Evolutionary conservation across 768 basidiomycete species (phyloP), one percentile per base, ranked within the genome.

Genomic region (Symmetrospora coprosmae): DNA sequence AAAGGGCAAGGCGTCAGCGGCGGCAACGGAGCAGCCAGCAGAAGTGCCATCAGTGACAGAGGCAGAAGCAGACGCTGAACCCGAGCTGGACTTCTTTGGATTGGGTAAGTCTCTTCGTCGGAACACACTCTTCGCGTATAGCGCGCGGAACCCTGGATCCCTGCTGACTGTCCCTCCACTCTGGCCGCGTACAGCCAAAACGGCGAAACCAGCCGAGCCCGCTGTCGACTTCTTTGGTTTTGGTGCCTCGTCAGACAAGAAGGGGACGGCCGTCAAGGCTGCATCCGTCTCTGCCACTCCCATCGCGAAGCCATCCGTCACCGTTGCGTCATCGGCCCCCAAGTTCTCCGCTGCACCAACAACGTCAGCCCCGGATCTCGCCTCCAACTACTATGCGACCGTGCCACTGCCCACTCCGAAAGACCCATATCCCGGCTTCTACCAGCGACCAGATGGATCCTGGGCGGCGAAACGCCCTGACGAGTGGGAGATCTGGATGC

Each of bases 341-440:
- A 58, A 58, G 43, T 45, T 58, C 8, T 58, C 55, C 23, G 55
- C 55, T 5, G 55, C 55, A 19, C 55, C 55, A 27, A 46, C 55
- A 9, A 58, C 55, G 8, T 27, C 41, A 17, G 55, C 55, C 11
- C 55, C 55, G 4, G 55, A 58, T 33, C 37, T 58, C 23, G 55
- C 55, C 3, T 58, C 46, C 16, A 63, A 63, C 46, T 63, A 59
- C 45, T 63, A 63, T 38, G 62, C 58, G 6, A 63, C 62, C n/a
- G 25, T 63, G 4, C 45, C 62, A 23, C 53, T 34, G n/a, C 40
- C 62, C n/a, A 63, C 62, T 2, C 53, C 53, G 7, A 21, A 23
- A 14, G 62, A 63, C 40, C 62, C 62, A 35, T 63, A 63, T 38
- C 62, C 62, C 21, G 62, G 62, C 35, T 63, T 63, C 28, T 53